A percentile compares a stretch with the other conserved stretches of the same genome.
Conservation (phyloP, 441 rosid species). For the Euphorbia corollata region DNA sequence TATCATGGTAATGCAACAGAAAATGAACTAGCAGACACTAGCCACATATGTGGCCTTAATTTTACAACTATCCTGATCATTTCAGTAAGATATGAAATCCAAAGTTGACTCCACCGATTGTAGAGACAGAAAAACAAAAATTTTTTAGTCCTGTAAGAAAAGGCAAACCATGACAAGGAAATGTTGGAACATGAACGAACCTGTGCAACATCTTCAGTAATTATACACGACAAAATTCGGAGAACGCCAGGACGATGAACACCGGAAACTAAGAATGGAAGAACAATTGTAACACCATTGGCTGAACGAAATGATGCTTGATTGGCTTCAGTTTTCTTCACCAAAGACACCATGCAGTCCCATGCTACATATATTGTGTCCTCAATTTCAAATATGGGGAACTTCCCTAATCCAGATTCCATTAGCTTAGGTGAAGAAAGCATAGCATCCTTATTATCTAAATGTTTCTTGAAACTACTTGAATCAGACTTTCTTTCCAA, state of each 20-base stretch:
- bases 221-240: slow-evolving; percentile 85
- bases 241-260: slow-evolving; percentile 94
- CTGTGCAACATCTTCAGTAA: slow-evolving; percentile 84
- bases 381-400: slow-evolving; percentile 84
- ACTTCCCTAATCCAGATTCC: slow-evolving; percentile 75
- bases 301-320: slow-evolving; percentile 89
- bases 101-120: background rate
- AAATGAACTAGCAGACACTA: slow-evolving; percentile 5
- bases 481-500: slow-evolving; percentile 67
- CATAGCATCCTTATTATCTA: slow-evolving; percentile 73
- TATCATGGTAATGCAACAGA: slow-evolving; percentile 8
- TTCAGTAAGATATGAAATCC: background rate
- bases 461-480: slow-evolving; percentile 80
- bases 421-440: slow-evolving; percentile 86
- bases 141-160: slow-evolving; percentile 8
- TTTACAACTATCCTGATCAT: background rate
- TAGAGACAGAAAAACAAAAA: background rate
- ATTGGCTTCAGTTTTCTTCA: slow-evolving; percentile 93
- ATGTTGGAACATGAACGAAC: slow-evolving; percentile 23
- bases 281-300: slow-evolving; percentile 78
- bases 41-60: background rate
- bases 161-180: slow-evolving; percentile 13
- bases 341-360: slow-evolving; percentile 92
- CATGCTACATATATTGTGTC: slow-evolving; percentile 77
- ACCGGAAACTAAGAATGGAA: slow-evolving; percentile 78